phyloP scores from a whole-genome alignment of 1,139 yeast species.

The Lodderomyces beijingensis region DNA sequence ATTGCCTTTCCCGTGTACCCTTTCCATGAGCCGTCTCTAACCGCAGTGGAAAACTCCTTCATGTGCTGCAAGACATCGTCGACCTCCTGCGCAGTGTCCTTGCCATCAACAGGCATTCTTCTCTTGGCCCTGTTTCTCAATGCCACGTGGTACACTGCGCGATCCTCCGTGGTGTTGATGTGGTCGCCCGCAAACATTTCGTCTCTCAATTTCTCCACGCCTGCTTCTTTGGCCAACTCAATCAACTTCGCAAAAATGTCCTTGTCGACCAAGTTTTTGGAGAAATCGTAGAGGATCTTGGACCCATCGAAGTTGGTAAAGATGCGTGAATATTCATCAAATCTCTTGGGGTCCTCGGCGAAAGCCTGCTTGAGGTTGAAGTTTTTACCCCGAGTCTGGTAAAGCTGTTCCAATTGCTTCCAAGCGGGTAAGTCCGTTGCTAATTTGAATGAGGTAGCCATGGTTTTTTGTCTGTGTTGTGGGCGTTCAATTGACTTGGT shows the following conservation, averaged over 20 bases:
- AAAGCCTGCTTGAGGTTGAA: slow-evolving; percentile 78
- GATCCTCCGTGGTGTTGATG: slow-evolving; percentile 91
- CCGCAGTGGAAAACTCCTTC: slow-evolving; percentile 87
- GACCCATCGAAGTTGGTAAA: slow-evolving; percentile 83
- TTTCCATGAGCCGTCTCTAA: slow-evolving; percentile 91
- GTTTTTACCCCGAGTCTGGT: slow-evolving; percentile 59
- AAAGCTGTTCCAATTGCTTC: slow-evolving; percentile 69
- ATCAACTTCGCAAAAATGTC: slow-evolving; percentile 65
- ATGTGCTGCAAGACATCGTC: slow-evolving; percentile 88
- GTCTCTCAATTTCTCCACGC: slow-evolving; percentile 82
- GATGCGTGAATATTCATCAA: slow-evolving; percentile 68
- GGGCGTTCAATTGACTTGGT: not conserved
- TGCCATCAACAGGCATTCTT: slow-evolving; percentile 84
- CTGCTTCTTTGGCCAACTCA: slow-evolving; percentile 84
- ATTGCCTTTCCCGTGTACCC: slow-evolving; percentile 95
- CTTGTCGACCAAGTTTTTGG: slow-evolving; percentile 88
- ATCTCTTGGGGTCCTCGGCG: slow-evolving; percentile 67
- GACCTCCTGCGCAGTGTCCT: slow-evolving; percentile 85
- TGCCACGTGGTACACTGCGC: slow-evolving; percentile 97
- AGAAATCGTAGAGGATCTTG: slow-evolving; percentile 86
- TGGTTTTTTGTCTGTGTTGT: too few relatives aligned
- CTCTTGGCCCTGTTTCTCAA: slow-evolving; percentile 85
- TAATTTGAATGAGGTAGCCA: slow-evolving; percentile 50
- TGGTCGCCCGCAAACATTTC: slow-evolving; percentile 89
- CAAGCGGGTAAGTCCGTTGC: slow-evolving; percentile 81